Conservation (phyloP, 257 asterid species). For the Salvia splendens region DNA sequence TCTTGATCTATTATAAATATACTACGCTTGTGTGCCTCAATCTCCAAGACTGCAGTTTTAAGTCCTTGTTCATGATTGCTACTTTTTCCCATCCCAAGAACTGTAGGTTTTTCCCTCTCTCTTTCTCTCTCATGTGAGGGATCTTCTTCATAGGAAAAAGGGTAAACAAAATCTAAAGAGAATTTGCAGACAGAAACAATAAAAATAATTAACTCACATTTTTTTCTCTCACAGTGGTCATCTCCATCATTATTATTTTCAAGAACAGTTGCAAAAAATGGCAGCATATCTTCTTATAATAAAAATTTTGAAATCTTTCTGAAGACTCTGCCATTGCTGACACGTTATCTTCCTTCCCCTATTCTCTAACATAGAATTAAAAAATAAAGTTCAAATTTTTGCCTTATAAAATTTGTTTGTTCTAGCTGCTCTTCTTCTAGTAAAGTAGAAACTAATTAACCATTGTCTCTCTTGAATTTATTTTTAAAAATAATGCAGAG, state of each 20-base stretch:
- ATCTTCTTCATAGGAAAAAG: too few relatives aligned
- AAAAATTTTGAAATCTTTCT: slow-evolving; percentile 34
- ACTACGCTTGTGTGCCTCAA: background rate
- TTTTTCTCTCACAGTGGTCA: too few relatives aligned
- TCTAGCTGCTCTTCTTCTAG: slow-evolving; percentile 27
- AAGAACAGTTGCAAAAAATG: slow-evolving; percentile 37
- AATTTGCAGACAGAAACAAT: slow-evolving; percentile 16
- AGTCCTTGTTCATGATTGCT: slow-evolving; percentile 43
- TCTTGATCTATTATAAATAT: slow-evolving; percentile 12
- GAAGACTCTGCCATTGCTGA: slow-evolving; percentile 41
- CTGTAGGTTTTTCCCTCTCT: slow-evolving; percentile 39
- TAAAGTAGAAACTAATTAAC: background rate
- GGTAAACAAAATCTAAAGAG: too few relatives aligned
- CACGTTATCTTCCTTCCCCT: slow-evolving; percentile 39
- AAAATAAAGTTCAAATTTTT: background rate
- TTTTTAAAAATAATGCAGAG: slow-evolving; percentile 58
- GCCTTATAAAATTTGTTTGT: slow-evolving; percentile 20
- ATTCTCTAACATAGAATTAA: background rate
- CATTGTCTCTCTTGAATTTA: slow-evolving; percentile 6
- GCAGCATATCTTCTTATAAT: slow-evolving; percentile 37
- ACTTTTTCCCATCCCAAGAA: slow-evolving; percentile 64
- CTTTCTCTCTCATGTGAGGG: too few relatives aligned
- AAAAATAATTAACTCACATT: slow-evolving; percentile 6
- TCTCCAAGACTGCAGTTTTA: slow-evolving; percentile 42
- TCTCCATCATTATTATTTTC: slow-evolving; percentile 14